Evolutionary conservation across 2,329 filamentous ascomycete species (phyloP).

Genomic region (Aspergillus unguis): DNA sequence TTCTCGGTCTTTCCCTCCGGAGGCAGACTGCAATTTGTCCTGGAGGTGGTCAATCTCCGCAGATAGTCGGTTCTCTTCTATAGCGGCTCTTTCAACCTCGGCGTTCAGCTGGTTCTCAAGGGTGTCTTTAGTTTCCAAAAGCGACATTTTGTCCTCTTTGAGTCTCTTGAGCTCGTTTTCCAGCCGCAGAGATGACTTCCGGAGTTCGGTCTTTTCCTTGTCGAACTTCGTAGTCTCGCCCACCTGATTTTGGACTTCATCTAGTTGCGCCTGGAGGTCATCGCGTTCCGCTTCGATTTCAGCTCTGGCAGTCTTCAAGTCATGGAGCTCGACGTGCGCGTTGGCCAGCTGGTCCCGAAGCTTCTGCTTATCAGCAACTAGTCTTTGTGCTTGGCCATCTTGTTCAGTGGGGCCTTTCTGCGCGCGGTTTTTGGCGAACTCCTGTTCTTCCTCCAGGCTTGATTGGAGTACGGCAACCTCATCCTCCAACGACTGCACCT

Average conservation of each 20-base stretch:
- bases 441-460: constrained; percentile 62
- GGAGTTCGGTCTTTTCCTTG: constrained; percentile 66
- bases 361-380: constrained; percentile 59
- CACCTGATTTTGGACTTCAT: constrained; percentile 53
- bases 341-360: constrained; percentile 62
- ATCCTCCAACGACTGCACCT: constrained; percentile 66
- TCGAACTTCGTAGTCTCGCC: constrained; percentile 61
- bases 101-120: constrained; percentile 63
- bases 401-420: constrained; percentile 58
- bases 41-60: constrained; percentile 50
- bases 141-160: constrained; percentile 59
- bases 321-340: constrained; percentile 59
- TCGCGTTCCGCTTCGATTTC: constrained; percentile 64
- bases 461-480: constrained; percentile 72
- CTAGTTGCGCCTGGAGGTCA: constrained; percentile 61
- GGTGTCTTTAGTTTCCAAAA: constrained; percentile 56
- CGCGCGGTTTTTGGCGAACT: constrained; percentile 57
- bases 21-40: constrained; percentile 46
- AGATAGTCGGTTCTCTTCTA: constrained; percentile 62
- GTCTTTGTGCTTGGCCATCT: constrained; percentile 55
- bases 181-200: constrained; percentile 64
- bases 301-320: constrained; percentile 54
- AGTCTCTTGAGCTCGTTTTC: constrained; percentile 65
- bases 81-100: constrained; percentile 63
- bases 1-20: constrained; percentile 47